Evolutionary conservation across 169 alveolate species (phyloP).

Genomic region (Cryptosporidium canis): DNA sequence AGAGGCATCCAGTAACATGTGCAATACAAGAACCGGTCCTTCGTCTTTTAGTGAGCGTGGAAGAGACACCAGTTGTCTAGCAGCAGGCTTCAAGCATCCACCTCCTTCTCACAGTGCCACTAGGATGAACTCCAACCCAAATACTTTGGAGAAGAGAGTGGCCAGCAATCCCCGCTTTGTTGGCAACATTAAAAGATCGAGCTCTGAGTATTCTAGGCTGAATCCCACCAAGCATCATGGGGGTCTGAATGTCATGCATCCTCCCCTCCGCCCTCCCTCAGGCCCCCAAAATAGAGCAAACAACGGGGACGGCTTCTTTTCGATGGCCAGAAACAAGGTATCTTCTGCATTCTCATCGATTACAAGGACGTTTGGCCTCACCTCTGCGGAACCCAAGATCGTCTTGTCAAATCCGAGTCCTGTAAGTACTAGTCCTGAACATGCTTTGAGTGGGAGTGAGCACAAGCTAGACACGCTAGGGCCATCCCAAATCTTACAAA

Average conservation of each 20-base stretch:
- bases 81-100: not conserved
- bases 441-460: not conserved
- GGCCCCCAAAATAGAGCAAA: not conserved
- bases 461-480: not conserved
- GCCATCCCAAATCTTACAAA: not conserved
- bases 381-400: not conserved
- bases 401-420: not conserved
- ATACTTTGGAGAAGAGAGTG: not conserved
- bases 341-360: conserved; percentile 65
- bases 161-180: not conserved
- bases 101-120: not conserved
- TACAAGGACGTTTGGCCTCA: conserved; percentile 38
- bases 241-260: not conserved
- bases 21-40: not conserved
- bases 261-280: not conserved
- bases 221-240: not conserved
- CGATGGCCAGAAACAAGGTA: conserved; percentile 53
- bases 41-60: conserved; percentile 14
- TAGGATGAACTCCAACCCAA: conserved; percentile 41
- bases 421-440: not conserved
- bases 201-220: conserved; percentile 40
- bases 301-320: conserved; percentile 2
- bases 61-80: conserved; percentile 24
- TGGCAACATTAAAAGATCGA: conserved; percentile 2
- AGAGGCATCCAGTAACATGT: not conserved